Evolutionary conservation across 495 filamentous ascomycete species (phyloP), one percentile per base, ranked within the genome.

Genomic region (Penicillium alfredii): DNA sequence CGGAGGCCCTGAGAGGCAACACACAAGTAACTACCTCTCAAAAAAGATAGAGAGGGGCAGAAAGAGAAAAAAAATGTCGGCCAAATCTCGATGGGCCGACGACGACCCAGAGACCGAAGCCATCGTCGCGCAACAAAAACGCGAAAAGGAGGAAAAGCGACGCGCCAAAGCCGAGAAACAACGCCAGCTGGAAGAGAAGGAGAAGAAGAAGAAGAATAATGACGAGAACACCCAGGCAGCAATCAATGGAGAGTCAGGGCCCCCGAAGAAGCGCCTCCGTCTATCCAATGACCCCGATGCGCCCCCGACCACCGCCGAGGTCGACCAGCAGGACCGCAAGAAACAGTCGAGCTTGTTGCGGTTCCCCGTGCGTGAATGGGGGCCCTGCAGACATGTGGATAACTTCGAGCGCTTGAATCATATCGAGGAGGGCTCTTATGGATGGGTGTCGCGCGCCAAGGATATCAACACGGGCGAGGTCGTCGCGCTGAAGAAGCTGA

Each of bases 351-450:
- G 71, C 33, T 71, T 93, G 9, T 62, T 95, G 14, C 76, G 84
- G 11, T 92, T 90, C 57, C 73, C 81, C 15, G 64, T 71, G 29
- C 71, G 72, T 13, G 65, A 70, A 58, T 93, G 89, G 75, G 75
- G 76, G 22, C 77, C 77, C 26, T 86, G 83, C 52, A 73, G 87
- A 45, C 82, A 85, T 66, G 81, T 94, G 30, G 82, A 90, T 57
- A 82, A 88, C 56, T 97, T 88, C 60, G 86, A 94, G 57, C 81
- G 80, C 41, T 66, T 98, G 42, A 98, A 98, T 52, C 84, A 92
- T 61, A 98, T 98, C 51, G 92, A 97, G 57, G 92, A 98, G 60
- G 92, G 92, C 34, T 84, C 86, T 1, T 98, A 97, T 64, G 92
- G 92, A 33, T 89, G 80, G 77, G 92, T 98, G 3, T 89, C 90